These are phyloP conservation scores for Camellia oleifera DNA, from an alignment of 179 eudicot genomes.

Conservation along the genomic window DNA sequence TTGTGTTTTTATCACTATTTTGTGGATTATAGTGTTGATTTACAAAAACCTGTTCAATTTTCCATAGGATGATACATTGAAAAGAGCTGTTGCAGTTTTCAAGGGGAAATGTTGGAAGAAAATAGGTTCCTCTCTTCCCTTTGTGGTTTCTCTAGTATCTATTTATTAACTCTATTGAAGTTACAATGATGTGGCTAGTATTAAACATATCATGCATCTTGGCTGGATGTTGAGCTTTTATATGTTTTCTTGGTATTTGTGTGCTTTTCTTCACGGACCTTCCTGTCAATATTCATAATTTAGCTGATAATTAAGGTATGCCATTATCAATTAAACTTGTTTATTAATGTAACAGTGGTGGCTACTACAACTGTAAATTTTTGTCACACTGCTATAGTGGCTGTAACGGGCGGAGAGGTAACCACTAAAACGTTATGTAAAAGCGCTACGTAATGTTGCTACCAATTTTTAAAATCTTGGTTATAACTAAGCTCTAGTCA, in stretches of 20 bases:
- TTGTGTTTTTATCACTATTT: background rate
- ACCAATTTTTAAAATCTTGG: background rate
- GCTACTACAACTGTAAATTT: too few species aligned
- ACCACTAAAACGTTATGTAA: too few species aligned
- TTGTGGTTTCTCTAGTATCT: conserved; percentile 7
- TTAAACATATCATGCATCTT: background rate
- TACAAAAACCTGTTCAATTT: conserved; percentile 10
- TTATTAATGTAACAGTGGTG: too few species aligned
- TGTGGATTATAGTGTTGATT: background rate
- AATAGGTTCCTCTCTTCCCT: conserved; percentile 54
- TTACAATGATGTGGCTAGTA: background rate
- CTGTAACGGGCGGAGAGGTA: too few species aligned
- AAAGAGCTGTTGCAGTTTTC: conserved; percentile 67
- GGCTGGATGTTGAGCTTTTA: background rate
- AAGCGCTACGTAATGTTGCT: too few species aligned
- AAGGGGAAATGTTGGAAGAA: conserved; percentile 96
- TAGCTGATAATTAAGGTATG: background rate
- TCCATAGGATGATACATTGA: conserved; percentile 80
- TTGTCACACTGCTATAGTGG: too few species aligned
- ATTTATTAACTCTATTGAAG: background rate
- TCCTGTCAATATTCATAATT: background rate
- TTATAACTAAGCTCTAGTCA: background rate
- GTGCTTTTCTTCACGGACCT: background rate
- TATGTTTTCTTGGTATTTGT: background rate
- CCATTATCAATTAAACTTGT: background rate